Base-by-base conservation (phyloP, 1,284 basidiomycete genomes). In the Pyrrhoderma noxium region DNA sequence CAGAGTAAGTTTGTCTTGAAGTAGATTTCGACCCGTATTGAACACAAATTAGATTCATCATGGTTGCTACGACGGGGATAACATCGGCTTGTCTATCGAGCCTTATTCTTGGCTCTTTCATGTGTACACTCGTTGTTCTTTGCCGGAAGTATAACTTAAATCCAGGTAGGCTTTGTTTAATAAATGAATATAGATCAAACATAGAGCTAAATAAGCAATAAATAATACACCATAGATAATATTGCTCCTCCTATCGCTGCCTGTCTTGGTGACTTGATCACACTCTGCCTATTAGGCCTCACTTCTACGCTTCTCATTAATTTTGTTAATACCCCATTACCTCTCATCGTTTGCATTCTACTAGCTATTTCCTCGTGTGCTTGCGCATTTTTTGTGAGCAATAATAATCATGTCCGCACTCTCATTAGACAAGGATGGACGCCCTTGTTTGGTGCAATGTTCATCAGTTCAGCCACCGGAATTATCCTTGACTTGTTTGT, bases 161-260 rank as follows among this genome's bases (percentile, higher is more conserved):
- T 66, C 95, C 94, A 50, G 93, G 91, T 85, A 61, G 54, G 74
- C 4, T 47, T 22, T 3, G 44, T 53, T 14, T 54, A 14, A 36
- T 37, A 45, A 44, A n/a, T n/a, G n/a, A n/a, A n/a, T n/a, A n/a
- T n/a, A n/a, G n/a, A n/a, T n/a, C n/a, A n/a, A n/a, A n/a, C n/a
- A n/a, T n/a, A n/a, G 16, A 40, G 8, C 16, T 22, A 40, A 5
- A 7, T 40, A 40, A n/a, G 5, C 21, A 22, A 18, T 36, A 3
- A 57, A 47, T 49, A 47, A 44, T 39, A 37, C 2, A 38, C 13
- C 42, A 2, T 58, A 91, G 92, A 97, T 64, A 98, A 98, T 65
- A 95, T 98, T 57, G 90, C 93, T 2, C 91, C 94, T 0, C 93
- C 95, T 0, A 74, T 98, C 3, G 95, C 95, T 0, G 82, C 92